phyloP scores from a whole-genome alignment of 257 asterid genomes.

The Solanum raphanifolium region DNA sequence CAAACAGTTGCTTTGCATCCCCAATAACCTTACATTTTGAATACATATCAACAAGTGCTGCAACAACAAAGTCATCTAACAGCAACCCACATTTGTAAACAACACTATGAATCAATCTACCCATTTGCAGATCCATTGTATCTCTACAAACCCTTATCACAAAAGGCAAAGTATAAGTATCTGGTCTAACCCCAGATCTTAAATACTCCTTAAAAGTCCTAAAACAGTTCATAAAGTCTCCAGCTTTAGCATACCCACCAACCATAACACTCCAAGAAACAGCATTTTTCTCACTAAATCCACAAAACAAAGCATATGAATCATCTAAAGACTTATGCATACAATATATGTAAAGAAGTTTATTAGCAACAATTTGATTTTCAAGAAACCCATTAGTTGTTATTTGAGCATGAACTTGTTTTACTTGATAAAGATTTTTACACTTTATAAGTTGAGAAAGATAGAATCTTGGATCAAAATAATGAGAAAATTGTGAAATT shows the following conservation, averaged over 20 bases:
- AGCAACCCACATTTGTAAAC: constrained; percentile 32
- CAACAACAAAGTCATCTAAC: constrained; percentile 22
- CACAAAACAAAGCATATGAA: constrained; percentile 29
- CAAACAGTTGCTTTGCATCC: constrained; percentile 32
- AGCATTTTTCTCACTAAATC: constrained; percentile 20
- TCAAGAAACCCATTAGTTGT: constrained; percentile 20
- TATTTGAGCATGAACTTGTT: constrained; percentile 26
- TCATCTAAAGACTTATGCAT: constrained; percentile 13
- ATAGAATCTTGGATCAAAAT: constrained; percentile 11
- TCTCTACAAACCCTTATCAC: constrained; percentile 40
- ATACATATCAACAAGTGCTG: constrained; percentile 48
- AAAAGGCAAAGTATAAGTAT: constrained; percentile 40
- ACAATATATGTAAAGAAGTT: constrained; percentile 26
- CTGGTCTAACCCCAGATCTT: constrained; percentile 32
- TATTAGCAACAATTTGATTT: constrained; percentile 23
- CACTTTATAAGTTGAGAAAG: constrained; percentile 13
- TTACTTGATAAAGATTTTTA: constrained; percentile 11
- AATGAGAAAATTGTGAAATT: constrained; percentile 1
- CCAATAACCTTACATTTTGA: constrained; percentile 30
- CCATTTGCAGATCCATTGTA: constrained; percentile 23
- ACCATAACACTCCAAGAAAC: constrained; percentile 55
- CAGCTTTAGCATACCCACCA: constrained; percentile 45
- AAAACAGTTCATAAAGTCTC: constrained; percentile 25
- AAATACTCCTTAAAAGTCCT: constrained; percentile 35
- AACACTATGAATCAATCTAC: constrained; percentile 29